A percentile compares a stretch with the other conserved stretches of the same genome.
Evolutionary conservation across 441 rosid species (phyloP).

Genomic region (Oxalis stricta): DNA sequence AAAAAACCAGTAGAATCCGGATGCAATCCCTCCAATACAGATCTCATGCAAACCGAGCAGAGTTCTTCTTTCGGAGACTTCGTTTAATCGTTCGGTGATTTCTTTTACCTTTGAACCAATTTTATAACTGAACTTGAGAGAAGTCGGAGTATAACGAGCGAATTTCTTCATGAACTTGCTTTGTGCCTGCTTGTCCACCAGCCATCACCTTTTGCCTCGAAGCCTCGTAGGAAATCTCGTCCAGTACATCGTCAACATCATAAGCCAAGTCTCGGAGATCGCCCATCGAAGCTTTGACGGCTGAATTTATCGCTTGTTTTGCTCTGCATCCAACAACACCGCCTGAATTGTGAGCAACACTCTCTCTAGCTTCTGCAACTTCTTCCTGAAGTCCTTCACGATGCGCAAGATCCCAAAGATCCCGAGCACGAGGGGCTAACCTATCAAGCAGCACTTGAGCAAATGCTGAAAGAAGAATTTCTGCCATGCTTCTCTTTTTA

Average conservation of each 20-base stretch:
- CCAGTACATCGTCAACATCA: background rate
- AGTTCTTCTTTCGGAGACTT: background rate
- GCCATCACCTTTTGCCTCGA: too few species aligned
- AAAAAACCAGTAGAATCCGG: too few species aligned
- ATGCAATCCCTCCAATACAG: background rate
- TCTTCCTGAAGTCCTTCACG: too few species aligned
- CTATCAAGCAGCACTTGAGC: too few species aligned
- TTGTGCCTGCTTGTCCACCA: background rate
- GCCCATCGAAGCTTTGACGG: background rate
- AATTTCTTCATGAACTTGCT: background rate
- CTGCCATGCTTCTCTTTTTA: too few species aligned
- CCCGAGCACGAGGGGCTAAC: too few species aligned
- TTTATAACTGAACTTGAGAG: background rate
- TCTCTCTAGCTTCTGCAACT: too few species aligned
- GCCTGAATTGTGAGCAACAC: too few species aligned
- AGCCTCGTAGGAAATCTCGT: background rate
- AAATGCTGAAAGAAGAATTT: too few species aligned
- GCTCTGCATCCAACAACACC: too few species aligned
- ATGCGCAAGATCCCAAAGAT: too few species aligned
- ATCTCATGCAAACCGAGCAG: background rate
- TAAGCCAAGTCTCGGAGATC: background rate
- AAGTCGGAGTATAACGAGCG: background rate
- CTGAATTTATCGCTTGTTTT: too few species aligned
- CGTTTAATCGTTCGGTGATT: background rate
- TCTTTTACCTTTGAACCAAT: background rate